Evolutionary conservation across 495 filamentous ascomycete species (phyloP).

Genomic region (Thermochaetoides thermophila): DNA sequence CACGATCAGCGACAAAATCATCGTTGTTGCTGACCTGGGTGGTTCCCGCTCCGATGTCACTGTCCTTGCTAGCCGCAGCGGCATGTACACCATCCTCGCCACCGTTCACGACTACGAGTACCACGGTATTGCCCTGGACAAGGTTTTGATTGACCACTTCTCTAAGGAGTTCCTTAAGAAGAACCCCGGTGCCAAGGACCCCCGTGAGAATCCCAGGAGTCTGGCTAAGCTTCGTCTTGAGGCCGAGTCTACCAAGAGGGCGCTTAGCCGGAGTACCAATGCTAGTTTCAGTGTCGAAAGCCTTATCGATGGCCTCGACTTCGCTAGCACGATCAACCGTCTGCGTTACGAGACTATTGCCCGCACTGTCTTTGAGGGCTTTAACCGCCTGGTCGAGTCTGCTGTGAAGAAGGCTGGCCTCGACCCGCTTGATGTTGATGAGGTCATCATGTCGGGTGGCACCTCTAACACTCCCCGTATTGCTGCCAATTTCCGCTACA

Average conservation of each 20-base stretch:
- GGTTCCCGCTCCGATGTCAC: conserved; percentile 86
- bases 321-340: conserved; percentile 78
- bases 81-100: conserved; percentile 91
- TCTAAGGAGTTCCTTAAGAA: conserved; percentile 93
- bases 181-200: conserved; percentile 68
- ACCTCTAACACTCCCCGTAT: conserved; percentile 89
- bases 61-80: conserved; percentile 77
- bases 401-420: conserved; percentile 83
- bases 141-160: conserved; percentile 87
- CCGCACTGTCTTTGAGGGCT: conserved; percentile 67
- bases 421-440: conserved; percentile 83
- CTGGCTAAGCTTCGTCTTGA: conserved; percentile 88
- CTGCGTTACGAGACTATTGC: conserved; percentile 85
- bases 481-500: conserved; percentile 52
- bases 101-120: conserved; percentile 92
- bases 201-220: conserved; percentile 61
- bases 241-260: conserved; percentile 78
- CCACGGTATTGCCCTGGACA: conserved; percentile 65
- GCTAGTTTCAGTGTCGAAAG: conserved; percentile 84
- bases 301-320: conserved; percentile 77
- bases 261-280: conserved; percentile 72
- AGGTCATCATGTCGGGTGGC: conserved; percentile 88
- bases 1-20: conserved; percentile 63
- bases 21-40: conserved; percentile 86
- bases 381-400: conserved; percentile 69